Conservation (phyloP, 2,329 filamentous ascomycete genomes). For the Zasmidium angulare region DNA sequence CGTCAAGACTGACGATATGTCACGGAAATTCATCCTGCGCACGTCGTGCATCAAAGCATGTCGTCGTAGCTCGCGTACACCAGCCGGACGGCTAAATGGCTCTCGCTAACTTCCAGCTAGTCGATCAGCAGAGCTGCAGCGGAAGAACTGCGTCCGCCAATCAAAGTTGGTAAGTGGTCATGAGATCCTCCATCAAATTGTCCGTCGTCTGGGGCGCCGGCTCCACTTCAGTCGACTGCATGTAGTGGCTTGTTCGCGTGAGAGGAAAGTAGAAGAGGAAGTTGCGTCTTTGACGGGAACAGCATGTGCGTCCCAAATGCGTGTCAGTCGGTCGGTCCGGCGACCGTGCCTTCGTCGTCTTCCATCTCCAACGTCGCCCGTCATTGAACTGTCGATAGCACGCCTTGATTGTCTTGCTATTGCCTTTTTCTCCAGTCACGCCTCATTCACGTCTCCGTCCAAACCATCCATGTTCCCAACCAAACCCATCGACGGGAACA, state of each 20-base stretch:
- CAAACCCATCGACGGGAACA: not conserved
- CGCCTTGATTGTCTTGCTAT: too few relatives aligned
- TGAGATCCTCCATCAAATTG: not conserved
- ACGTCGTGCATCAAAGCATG: not conserved
- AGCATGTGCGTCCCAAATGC: too few relatives aligned
- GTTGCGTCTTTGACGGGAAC: too few relatives aligned
- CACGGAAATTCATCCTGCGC: slow-evolving; percentile 6
- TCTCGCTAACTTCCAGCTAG: not conserved
- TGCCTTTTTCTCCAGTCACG: not conserved
- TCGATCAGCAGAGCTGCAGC: not conserved
- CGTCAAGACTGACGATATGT: slow-evolving; percentile 6
- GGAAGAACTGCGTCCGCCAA: not conserved
- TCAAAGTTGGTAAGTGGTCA: not conserved
- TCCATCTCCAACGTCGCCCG: too few relatives aligned
- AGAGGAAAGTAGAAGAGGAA: not conserved
- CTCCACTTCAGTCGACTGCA: not conserved
- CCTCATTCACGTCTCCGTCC: not conserved
- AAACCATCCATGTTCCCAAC: not conserved
- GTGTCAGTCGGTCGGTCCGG: too few relatives aligned
- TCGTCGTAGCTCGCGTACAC: not conserved
- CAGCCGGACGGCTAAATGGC: not conserved
- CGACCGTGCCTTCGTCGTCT: too few relatives aligned
- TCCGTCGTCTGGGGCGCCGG: not conserved
- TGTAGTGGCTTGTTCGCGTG: not conserved
- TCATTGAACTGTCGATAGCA: too few relatives aligned